A percentile compares a stretch with the other conserved stretches of the same genome.
Conservation (phyloP, 225 moss, liverwort and hornwort genomes). For the Climacium dendroides region DNA sequence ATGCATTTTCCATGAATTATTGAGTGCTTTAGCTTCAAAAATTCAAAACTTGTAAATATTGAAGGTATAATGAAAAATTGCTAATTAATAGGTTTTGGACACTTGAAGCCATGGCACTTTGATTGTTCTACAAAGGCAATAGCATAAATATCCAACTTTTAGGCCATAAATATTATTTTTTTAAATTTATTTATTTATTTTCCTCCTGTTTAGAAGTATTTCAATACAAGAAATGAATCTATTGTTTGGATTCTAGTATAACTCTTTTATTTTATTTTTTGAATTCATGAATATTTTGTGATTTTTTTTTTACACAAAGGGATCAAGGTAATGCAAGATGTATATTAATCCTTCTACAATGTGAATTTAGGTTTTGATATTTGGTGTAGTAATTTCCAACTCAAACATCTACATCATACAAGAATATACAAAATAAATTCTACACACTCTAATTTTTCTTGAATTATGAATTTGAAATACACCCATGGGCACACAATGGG, state of each 20-base stretch:
- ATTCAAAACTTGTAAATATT: background rate
- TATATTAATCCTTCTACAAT: background rate
- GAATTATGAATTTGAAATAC: background rate
- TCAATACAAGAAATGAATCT: background rate
- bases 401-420: too few relatives aligned
- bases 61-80: background rate
- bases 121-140: background rate
- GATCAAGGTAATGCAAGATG: background rate
- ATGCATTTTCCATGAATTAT: background rate
- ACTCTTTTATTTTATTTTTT: background rate
- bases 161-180: too few relatives aligned
- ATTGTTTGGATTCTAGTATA: background rate
- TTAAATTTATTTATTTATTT: too few relatives aligned
- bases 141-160: background rate
- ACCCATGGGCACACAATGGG: background rate
- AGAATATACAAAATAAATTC: background rate
- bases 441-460: background rate
- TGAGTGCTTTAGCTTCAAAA: background rate
- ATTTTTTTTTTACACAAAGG: background rate
- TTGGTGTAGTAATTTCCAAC: too few relatives aligned
- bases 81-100: rapidly evolving
- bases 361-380: too few relatives aligned
- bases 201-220: background rate
- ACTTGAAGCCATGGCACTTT: background rate
- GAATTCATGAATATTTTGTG: background rate